Evolutionary conservation across 768 basidiomycete species (phyloP), one percentile per base, ranked within the genome.

Genomic region (Lactarius indigo): DNA sequence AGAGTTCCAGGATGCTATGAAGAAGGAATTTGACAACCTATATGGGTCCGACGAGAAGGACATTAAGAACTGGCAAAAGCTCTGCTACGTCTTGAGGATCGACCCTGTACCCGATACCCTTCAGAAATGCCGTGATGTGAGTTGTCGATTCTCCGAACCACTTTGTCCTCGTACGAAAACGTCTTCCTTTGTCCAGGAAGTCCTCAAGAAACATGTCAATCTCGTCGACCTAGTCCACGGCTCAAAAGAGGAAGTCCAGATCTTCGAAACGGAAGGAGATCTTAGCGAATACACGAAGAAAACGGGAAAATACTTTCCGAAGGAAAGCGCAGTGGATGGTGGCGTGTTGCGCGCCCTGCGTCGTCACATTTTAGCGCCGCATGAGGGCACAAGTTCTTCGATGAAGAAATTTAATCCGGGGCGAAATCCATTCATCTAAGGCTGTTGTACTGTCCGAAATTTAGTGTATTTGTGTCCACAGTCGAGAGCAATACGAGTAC

Each of bases 191-290:
- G 18, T 28, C n/a, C 33, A 63, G 58, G 66, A 28, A 12, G 61
- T 63, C 31, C n/a, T 10, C 23, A 20, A 15, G 39, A 63, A 63
- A 13, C 57, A 75, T 12, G 73, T 79, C 55, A 77, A 79, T 50
- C 70, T 78, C 5, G 70, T 76, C 31, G 75, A 78, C 56, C 71
- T 79, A 44, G 54, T 78, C 23, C 66, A 76, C 20, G 63, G 70
- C 0, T 64, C 37, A 1, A 59, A 62, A 18, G 68, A 68, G 1
- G 67, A 63, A 6, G 73, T 79, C 6, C 54, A 9, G 0, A 55
- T 39, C 4, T 79, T 78, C 63, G 1, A 20, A 10, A 68, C 71
- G 0, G 71, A 75, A 33, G 44, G 50, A 0, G 61, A 71, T 2
- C 74, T 78, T 1, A 71, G 69, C 10, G 1, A 26, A 9, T 78